Percentiles rank a stretch among this genome's conserved stretches.
phyloP scores from a whole-genome alignment of 306 rosid species.

The Quercus suber region DNA sequence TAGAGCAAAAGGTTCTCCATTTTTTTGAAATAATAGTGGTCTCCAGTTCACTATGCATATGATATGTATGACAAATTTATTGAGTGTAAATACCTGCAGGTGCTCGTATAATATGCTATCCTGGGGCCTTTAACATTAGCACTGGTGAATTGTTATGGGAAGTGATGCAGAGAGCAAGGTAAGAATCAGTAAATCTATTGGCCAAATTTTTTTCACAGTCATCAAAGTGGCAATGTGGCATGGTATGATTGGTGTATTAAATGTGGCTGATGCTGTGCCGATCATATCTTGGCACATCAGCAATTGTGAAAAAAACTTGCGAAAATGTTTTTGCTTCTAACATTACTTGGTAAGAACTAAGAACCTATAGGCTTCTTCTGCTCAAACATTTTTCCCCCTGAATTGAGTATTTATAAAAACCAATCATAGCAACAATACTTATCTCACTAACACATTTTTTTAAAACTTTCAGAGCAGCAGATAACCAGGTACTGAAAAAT shows the following conservation, averaged over 20 bases:
- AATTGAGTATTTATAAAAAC: not conserved
- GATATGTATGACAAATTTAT: not conserved
- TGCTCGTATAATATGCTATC: not conserved
- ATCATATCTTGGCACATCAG: too few species aligned
- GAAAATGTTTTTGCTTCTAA: too few species aligned
- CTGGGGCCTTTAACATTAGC: too few species aligned
- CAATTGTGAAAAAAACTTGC: too few species aligned
- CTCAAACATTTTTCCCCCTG: not conserved
- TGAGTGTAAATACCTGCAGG: conserved; percentile 9
- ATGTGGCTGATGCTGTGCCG: too few species aligned
- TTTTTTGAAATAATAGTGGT: not conserved
- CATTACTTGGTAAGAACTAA: not conserved
- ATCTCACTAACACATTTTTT: not conserved
- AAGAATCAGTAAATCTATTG: not conserved
- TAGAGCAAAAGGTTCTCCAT: conserved; percentile 9
- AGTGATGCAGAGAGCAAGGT: conserved; percentile 31
- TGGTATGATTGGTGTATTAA: too few species aligned
- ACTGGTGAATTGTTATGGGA: too few species aligned
- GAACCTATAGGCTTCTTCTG: not conserved
- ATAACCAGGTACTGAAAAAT: conserved; percentile 30
- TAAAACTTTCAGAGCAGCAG: conserved; percentile 28
- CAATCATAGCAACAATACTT: not conserved
- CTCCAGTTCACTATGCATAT: not conserved
- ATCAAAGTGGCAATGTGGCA: too few species aligned
- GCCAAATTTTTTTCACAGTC: too few species aligned